A percentile compares a stretch with the other conserved stretches of the same genome.
These are phyloP conservation scores for Elsinoe ampelina DNA, from an alignment of 2,329 filamentous ascomycete genomes.

Conservation along the genomic window DNA sequence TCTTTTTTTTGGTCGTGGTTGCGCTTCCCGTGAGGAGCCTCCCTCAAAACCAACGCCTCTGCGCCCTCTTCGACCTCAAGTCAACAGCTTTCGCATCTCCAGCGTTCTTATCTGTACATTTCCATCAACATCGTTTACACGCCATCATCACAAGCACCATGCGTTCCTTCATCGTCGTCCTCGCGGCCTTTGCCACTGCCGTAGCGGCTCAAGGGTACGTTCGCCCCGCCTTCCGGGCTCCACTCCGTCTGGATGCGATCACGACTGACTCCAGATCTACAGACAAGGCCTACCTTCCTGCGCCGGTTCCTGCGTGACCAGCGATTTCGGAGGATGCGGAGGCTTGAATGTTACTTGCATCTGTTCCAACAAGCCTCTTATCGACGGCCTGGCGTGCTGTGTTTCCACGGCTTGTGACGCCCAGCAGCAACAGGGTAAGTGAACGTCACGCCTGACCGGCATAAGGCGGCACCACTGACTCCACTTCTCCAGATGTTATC, in stretches of 20 bases:
- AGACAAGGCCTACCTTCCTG: conserved; percentile 24
- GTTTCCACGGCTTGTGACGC: conserved; percentile 28
- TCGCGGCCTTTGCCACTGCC: conserved; percentile 4
- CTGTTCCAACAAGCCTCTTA: conserved; percentile 30
- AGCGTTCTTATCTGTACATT: too few species aligned
- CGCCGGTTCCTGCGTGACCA: conserved; percentile 29
- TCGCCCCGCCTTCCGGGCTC: background rate
- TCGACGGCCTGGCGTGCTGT: conserved; percentile 34
- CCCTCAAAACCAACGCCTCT: background rate
- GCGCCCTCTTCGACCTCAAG: background rate
- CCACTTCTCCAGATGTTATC: conserved; percentile 29
- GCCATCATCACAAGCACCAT: background rate
- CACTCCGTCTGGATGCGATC: background rate
- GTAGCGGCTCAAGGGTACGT: background rate
- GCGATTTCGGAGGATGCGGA: conserved; percentile 30
- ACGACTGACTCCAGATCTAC: background rate
- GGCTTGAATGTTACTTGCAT: conserved; percentile 34
- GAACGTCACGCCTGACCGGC: background rate
- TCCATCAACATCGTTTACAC: too few species aligned
- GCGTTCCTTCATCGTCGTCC: conserved; percentile 3
- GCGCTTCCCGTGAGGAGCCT: background rate
- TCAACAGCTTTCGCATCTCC: too few species aligned
- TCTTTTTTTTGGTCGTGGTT: background rate
- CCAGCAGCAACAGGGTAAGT: conserved; percentile 28
- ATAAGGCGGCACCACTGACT: background rate